Conservation (phyloP, 2,329 filamentous ascomycete genomes). For the Blastomyces gilchristii region DNA sequence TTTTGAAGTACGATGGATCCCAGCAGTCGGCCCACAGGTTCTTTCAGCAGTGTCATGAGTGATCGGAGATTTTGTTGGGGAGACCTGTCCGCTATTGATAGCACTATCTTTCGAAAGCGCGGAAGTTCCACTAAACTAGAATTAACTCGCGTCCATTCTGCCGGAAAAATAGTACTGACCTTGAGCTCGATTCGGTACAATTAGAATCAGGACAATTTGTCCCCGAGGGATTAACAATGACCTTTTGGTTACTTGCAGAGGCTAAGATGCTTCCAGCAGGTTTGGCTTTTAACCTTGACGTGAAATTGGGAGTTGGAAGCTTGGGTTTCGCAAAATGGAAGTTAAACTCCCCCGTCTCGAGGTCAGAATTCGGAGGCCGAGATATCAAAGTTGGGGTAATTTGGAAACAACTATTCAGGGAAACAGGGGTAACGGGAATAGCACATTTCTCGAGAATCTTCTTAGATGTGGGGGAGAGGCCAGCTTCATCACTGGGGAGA, state of each 20-base stretch:
- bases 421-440: slow-evolving; percentile 10
- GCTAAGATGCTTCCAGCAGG: not conserved
- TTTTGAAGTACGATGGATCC: not conserved
- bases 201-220: not conserved
- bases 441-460: slow-evolving; percentile 16
- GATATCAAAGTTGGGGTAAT: slow-evolving; percentile 22
- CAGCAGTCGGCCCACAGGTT: too few species aligned
- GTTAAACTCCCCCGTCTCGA: slow-evolving; percentile 23
- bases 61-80: not conserved
- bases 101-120: not conserved
- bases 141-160: not conserved
- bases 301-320: slow-evolving; percentile 15
- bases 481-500: slow-evolving; percentile 10
- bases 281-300: slow-evolving; percentile 9
- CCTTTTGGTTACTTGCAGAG: not conserved
- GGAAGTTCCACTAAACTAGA: not conserved
- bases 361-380: slow-evolving; percentile 24
- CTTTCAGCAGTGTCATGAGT: not conserved
- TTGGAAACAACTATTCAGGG: slow-evolving; percentile 9
- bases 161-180: not conserved
- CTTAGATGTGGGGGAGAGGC: slow-evolving; percentile 15
- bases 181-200: not conserved
- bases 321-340: slow-evolving; percentile 30
- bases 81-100: not conserved
- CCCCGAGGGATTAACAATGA: not conserved